Base-by-base conservation (phyloP, 192 early-diverging fungal genomes). In the Coemansia asiatica region DNA sequence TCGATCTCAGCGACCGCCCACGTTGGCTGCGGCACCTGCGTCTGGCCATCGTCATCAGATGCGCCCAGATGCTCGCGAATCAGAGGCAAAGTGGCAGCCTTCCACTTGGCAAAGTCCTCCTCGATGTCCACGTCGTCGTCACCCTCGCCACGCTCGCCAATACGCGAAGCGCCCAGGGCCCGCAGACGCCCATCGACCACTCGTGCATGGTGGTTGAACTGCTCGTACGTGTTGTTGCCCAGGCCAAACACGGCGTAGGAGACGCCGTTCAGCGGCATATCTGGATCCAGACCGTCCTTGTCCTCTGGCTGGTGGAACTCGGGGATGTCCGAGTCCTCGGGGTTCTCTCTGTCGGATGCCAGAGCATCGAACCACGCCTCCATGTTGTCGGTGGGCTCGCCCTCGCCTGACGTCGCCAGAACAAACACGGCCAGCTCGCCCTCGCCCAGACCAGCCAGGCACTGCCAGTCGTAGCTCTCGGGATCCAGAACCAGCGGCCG, bases 341-440 rank as follows among this genome's bases (percentile, higher is more conserved):
- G 89, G n/a, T 81, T 83, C 61, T 81, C 79, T 27, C 67, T 49
- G 28, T 81, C 74, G 1, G 79, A 81, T 56, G 92, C 85, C 44
- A 98, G 74, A 68, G 85, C 87, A 22, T 95, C 92, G 87, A 91
- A 97, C 71, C 97, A 98, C 12, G 95, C 95, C 22, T 90, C 88
- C 51, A 94, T 91, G 69, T 98, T 98, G 78, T 99, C 97, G 4
- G 97, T 98, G 19, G 97, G 95, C 73, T 99, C 97, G 61, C 97
- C 97, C 60, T 92, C 90, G 51, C 95, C 95, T 54, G 96, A 95
- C 9, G 97, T 99, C 28, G 97, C 95, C 89, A 99, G 76, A 56
- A 97, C 88, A 85, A 96, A 96, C 35, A 96, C 90, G 35, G 87
- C 90, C 50, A 97, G 81, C 61, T 84, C 81, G 44, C 90, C 85